phyloP scores from a whole-genome alignment of 306 rosid species.

The Mimosa bimucronata region DNA sequence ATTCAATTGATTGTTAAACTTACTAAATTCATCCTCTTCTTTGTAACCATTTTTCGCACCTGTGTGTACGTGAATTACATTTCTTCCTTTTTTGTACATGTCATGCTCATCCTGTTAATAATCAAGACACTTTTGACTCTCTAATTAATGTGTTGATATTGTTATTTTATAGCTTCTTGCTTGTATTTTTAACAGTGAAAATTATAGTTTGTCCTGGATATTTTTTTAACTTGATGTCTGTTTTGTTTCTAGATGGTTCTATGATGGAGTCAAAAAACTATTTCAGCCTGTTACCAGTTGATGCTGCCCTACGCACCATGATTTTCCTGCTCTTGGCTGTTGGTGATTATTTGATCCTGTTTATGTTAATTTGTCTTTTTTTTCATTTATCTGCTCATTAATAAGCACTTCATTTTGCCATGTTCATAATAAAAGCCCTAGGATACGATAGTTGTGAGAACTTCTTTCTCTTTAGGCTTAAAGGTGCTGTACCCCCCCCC shows the following conservation, averaged over 20 bases:
- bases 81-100: background rate
- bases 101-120: background rate
- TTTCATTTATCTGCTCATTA: constrained; percentile 2
- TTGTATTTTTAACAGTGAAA: background rate
- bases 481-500: background rate
- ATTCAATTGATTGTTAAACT: background rate
- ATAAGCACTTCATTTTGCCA: background rate
- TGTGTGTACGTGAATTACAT: background rate
- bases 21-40: background rate
- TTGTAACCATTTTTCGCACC: background rate
- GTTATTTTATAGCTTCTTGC: constrained; percentile 8
- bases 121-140: constrained; percentile 17
- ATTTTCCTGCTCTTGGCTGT: background rate
- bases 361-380: background rate
- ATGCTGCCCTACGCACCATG: background rate
- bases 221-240: background rate
- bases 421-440: background rate
- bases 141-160: constrained; percentile 1
- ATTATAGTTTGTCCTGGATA: constrained; percentile 3
- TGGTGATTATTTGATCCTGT: constrained; percentile 9
- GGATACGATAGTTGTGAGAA: background rate
- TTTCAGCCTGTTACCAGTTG: constrained; percentile 63
- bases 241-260: constrained; percentile 69
- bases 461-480: background rate
- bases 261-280: constrained; percentile 69